phyloP scores from a whole-genome alignment of 2,329 filamentous ascomycete genomes.

The Pezicula rhizophila region DNA sequence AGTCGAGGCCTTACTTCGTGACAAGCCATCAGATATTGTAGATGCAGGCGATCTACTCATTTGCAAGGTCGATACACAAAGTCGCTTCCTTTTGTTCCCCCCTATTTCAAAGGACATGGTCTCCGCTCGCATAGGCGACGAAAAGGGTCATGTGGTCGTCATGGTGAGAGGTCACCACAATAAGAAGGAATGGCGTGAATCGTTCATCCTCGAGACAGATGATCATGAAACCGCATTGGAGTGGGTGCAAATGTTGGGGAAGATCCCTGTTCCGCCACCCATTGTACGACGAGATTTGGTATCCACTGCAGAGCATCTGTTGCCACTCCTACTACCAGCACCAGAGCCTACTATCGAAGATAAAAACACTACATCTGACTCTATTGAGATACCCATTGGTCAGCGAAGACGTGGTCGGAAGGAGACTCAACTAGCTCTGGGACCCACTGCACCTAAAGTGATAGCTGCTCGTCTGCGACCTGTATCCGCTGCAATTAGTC shows the following conservation, averaged over 20 bases:
- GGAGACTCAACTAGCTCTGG: constrained; percentile 4
- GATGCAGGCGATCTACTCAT: constrained; percentile 82
- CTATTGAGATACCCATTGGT: constrained; percentile 24
- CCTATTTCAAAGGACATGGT: constrained; percentile 68
- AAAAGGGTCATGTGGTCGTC: constrained; percentile 66
- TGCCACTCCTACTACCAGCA: constrained; percentile 7
- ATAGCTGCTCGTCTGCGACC: background rate
- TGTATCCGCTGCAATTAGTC: background rate
- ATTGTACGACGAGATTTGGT: constrained; percentile 10
- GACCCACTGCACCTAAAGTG: too few species aligned
- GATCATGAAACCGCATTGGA: constrained; percentile 56
- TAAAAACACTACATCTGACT: constrained; percentile 7
- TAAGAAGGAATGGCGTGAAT: constrained; percentile 72
- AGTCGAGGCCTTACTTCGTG: constrained; percentile 79
- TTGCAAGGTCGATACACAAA: constrained; percentile 74
- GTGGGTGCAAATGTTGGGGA: constrained; percentile 83
- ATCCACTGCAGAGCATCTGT: constrained; percentile 31
- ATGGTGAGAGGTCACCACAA: constrained; percentile 74
- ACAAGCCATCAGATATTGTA: constrained; percentile 62
- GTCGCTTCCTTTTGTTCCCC: constrained; percentile 83
- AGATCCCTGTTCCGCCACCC: constrained; percentile 52
- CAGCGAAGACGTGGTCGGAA: constrained; percentile 17
- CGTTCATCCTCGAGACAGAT: constrained; percentile 71
- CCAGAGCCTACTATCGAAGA: constrained; percentile 1
- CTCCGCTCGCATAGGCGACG: constrained; percentile 73